phyloP scores from a whole-genome alignment of 2,329 filamentous ascomycete species.

The Neofusicoccum parvum region DNA sequence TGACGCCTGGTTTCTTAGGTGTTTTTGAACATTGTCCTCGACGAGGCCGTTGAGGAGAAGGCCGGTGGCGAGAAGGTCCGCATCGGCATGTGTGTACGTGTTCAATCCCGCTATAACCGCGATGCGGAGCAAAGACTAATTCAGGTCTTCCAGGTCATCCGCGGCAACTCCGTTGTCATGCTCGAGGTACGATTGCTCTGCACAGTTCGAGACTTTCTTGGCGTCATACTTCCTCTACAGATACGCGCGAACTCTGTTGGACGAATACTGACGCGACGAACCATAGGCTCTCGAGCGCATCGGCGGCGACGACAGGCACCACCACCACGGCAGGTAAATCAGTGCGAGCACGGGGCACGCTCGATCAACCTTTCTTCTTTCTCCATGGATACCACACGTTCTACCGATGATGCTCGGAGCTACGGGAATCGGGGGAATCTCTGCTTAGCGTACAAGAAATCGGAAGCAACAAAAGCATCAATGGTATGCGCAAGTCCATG shows the following conservation, averaged over 20 bases:
- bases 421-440: neutral
- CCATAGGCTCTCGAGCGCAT: slow-evolving; percentile 42
- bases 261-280: neutral
- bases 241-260: neutral
- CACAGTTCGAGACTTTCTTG: neutral
- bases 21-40: slow-evolving; percentile 96
- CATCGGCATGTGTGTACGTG: slow-evolving; percentile 86
- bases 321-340: slow-evolving; percentile 5
- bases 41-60: slow-evolving; percentile 96
- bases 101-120: slow-evolving; percentile 1
- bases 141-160: slow-evolving; percentile 71
- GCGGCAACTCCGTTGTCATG: slow-evolving; percentile 98
- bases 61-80: slow-evolving; percentile 84
- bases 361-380: neutral
- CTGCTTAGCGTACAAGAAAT: slow-evolving; percentile 11
- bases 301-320: slow-evolving; percentile 30
- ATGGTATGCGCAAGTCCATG: slow-evolving; percentile 9
- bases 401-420: slow-evolving; percentile 4
- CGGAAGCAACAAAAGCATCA: slow-evolving; percentile 13
- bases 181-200: slow-evolving; percentile 63
- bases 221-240: neutral
- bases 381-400: slow-evolving; percentile 3
- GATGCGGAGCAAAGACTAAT: slow-evolving; percentile 28
- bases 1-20: slow-evolving; percentile 59
- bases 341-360: slow-evolving; percentile 17